phyloP scores from a whole-genome alignment of 2,329 filamentous ascomycete genomes.

The Rhynchosporium graminicola region DNA sequence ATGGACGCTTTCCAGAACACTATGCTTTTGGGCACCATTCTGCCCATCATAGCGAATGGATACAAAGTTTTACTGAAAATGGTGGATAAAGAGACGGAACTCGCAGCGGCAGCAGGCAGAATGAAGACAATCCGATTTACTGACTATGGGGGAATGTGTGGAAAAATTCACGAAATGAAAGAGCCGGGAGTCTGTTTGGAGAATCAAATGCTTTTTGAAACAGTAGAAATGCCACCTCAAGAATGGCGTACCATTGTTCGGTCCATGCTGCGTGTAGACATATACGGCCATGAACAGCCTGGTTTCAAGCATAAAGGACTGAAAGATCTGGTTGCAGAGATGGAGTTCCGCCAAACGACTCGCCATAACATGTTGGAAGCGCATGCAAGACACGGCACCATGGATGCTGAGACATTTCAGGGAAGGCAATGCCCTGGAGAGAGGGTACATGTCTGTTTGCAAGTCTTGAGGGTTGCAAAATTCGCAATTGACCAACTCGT shows the following conservation, averaged over 20 bases:
- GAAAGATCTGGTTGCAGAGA: conserved; percentile 53
- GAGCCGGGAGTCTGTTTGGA: conserved; percentile 27
- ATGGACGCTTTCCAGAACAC: conserved; percentile 58
- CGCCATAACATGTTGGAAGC: conserved; percentile 54
- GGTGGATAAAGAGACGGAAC: conserved; percentile 53
- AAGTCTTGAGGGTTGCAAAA: conserved; percentile 56
- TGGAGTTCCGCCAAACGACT: conserved; percentile 52
- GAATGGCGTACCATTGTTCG: conserved; percentile 57
- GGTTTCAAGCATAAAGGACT: conserved; percentile 49
- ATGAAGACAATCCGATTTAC: conserved; percentile 38
- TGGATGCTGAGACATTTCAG: conserved; percentile 30
- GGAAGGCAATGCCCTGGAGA: conserved; percentile 41
- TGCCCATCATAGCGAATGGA: conserved; percentile 58
- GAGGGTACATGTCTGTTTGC: conserved; percentile 48
- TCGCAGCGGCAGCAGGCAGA: conserved; percentile 46
- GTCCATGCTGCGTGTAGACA: conserved; percentile 56
- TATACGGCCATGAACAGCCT: conserved; percentile 51
- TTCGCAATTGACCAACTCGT: conserved; percentile 55
- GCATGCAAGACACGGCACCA: conserved; percentile 39
- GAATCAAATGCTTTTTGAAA: conserved; percentile 42
- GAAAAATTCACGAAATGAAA: conserved; percentile 18
- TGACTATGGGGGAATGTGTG: conserved; percentile 37
- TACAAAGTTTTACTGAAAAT: conserved; percentile 57
- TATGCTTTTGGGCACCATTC: conserved; percentile 59
- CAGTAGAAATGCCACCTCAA: conserved; percentile 51